phyloP scores from a whole-genome alignment of 352 stramenopile species.

The Pythium guiyangense region DNA sequence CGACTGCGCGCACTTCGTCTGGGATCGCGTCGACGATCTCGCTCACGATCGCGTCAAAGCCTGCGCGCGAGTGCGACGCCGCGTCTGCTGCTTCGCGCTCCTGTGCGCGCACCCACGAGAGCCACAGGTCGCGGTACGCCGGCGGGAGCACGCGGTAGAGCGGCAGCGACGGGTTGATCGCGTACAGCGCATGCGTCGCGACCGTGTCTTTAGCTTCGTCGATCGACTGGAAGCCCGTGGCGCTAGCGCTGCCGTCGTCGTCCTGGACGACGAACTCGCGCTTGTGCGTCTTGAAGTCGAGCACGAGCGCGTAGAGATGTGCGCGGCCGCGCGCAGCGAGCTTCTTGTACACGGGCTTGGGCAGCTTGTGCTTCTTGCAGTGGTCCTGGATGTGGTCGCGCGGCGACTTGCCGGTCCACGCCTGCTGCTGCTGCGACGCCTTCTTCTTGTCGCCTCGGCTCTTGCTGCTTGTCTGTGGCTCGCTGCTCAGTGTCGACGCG shows the following conservation, averaged over 20 bases:
- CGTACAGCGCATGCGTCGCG: slow-evolving; percentile 85
- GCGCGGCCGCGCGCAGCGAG: slow-evolving; percentile 15
- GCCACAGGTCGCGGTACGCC: slow-evolving; percentile 87
- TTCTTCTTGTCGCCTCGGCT: slow-evolving; percentile 32
- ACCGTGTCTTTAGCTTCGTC: slow-evolving; percentile 74
- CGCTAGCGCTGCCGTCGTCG: slow-evolving; percentile 27
- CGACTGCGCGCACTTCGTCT: slow-evolving; percentile 41
- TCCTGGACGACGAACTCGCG: slow-evolving; percentile 35
- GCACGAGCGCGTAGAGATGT: slow-evolving; percentile 51
- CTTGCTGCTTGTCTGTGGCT: slow-evolving; percentile 6
- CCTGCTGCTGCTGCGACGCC: slow-evolving; percentile 12
- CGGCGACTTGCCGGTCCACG: slow-evolving; percentile 82
- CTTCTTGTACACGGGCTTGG: slow-evolving; percentile 73
- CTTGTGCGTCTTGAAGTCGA: slow-evolving; percentile 40
- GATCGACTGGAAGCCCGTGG: slow-evolving; percentile 49
- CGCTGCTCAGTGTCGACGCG: too few relatives aligned
- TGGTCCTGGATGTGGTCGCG: slow-evolving; percentile 86
- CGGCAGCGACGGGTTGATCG: slow-evolving; percentile 73
- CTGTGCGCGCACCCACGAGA: slow-evolving; percentile 46
- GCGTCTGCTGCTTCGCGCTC: slow-evolving; percentile 29
- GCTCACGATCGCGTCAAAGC: slow-evolving; percentile 51
- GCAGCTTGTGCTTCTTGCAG: slow-evolving; percentile 85
- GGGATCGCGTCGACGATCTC: slow-evolving; percentile 46
- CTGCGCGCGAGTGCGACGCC: slow-evolving; percentile 30
- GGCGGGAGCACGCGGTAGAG: slow-evolving; percentile 89